Evolutionary conservation across 495 filamentous ascomycete species (phyloP), one percentile per base, ranked within the genome.

Genomic region (Xeromyces bisporus): DNA sequence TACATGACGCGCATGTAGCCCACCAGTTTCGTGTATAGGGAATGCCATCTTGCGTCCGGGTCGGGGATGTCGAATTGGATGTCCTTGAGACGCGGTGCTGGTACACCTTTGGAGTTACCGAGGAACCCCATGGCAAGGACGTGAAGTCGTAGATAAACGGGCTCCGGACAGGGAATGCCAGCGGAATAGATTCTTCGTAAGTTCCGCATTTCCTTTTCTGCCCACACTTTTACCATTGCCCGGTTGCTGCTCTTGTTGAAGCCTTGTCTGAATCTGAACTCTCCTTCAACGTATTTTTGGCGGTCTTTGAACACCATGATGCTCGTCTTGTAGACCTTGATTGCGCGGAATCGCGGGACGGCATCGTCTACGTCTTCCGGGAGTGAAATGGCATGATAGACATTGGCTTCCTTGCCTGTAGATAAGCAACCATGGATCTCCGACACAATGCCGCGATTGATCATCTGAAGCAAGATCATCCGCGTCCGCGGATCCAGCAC

Each of bases 261-360:
- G 21, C 85, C 87, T 27, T 67, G 58, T 23, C 73, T 58, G 58
- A 85, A 84, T 18, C 91, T 65, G 53, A 83, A 82, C 50, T 96
- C 89, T 33, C 91, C 89, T 1, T 75, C 77, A 20, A 96, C 82
- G 48, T 97, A 97, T 38, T 80, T 79, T 45, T 93, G 83, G 25
- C 89, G 71, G 55, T 96, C 87, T 58, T 97, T 96, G 71, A 97
- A 97, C 3, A 86, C 82, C 23, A 96, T 56, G 35, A 94, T 94
- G 26, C 76, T 77, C 0, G 91, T 97, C 62, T 96, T 96, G 69
- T 96, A 97, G 14, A 97, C 79, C 53, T 97, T 97, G 59, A 97
- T 83, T 9, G 89, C 89, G 29, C 82, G 74, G 38, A 82, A 73
- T 2, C 64, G 33, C 0, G 62, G 51, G n/a, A 50, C 29, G 29